Conservation (phyloP, 2,329 filamentous ascomycete species). For the Cercospora sp. region DNA sequence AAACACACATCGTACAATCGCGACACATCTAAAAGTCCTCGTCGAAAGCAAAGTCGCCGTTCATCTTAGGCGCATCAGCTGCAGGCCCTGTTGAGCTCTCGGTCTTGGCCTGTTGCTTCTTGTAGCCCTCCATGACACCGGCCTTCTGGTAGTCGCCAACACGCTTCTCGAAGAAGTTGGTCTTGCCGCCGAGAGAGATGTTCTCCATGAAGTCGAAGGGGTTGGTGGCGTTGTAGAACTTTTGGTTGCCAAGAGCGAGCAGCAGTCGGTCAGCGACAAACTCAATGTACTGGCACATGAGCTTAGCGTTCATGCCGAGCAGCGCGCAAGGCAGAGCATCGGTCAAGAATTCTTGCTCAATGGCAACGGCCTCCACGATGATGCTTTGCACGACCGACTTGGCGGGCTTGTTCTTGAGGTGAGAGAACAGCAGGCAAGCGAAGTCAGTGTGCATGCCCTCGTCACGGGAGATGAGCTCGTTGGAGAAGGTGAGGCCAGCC, state of each 20-base stretch:
- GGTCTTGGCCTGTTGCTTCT: conserved; percentile 46
- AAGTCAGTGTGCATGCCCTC: conserved; percentile 99
- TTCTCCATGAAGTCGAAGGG: conserved; percentile 99
- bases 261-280: conserved; percentile 97
- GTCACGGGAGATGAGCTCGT: conserved; percentile 99
- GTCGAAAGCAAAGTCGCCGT: conserved; percentile 86
- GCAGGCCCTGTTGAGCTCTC: conserved; percentile 33
- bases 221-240: conserved; percentile 89
- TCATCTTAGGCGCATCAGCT: conserved; percentile 51
- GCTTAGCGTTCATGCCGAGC: conserved; percentile 92
- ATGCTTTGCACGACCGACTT: conserved; percentile 80
- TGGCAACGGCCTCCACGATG: conserved; percentile 88
- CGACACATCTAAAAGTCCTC: conserved; percentile 79
- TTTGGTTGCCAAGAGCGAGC: conserved; percentile 87
- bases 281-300: conserved; percentile 99
- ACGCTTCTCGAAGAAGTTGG: conserved; percentile 99
- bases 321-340: conserved; percentile 91
- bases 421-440: conserved; percentile 95
- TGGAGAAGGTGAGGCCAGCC: conserved; percentile 98
- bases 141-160: conserved; percentile 99
- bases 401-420: conserved; percentile 86
- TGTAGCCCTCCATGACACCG: conserved; percentile 91
- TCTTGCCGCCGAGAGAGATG: conserved; percentile 98
- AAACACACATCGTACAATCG: conserved; percentile 12
- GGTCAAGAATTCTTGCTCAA: conserved; percentile 97